phyloP scores from a whole-genome alignment of 1,284 basidiomycete genomes.

The Xerocomus nothofagi region DNA sequence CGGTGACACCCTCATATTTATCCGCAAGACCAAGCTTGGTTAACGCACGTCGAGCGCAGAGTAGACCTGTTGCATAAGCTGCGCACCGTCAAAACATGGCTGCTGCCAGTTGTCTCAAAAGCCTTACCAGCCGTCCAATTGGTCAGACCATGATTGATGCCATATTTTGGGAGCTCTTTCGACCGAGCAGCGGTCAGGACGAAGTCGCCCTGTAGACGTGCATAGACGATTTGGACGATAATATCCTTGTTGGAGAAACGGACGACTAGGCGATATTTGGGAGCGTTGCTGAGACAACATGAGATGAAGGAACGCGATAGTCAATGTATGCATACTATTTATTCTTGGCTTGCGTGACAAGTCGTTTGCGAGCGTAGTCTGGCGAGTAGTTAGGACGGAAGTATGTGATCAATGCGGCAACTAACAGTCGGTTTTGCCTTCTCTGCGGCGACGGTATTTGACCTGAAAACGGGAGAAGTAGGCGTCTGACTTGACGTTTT shows the following conservation, averaged over 20 bases:
- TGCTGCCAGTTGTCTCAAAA: neutral
- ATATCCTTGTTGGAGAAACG: slow-evolving; percentile 95
- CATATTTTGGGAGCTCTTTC: slow-evolving; percentile 92
- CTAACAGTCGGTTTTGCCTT: slow-evolving; percentile 98
- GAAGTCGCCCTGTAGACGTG: slow-evolving; percentile 97
- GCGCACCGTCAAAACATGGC: slow-evolving; percentile 3
- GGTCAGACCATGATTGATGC: slow-evolving; percentile 97
- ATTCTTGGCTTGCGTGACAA: slow-evolving; percentile 99
- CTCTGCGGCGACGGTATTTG: slow-evolving; percentile 92
- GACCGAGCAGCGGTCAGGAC: slow-evolving; percentile 88
- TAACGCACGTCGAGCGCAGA: slow-evolving; percentile 92
- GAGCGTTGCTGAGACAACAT: slow-evolving; percentile 69
- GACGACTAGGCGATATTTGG: slow-evolving; percentile 98
- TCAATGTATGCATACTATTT: slow-evolving; percentile 74
- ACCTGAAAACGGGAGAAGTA: slow-evolving; percentile 99
- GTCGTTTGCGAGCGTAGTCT: slow-evolving; percentile 97
- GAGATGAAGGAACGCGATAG: neutral
- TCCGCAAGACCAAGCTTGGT: slow-evolving; percentile 96
- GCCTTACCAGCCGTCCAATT: slow-evolving; percentile 92
- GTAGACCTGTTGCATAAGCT: slow-evolving; percentile 98
- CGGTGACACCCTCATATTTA: slow-evolving; percentile 96
- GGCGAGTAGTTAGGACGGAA: slow-evolving; percentile 15
- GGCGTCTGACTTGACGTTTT: slow-evolving; percentile 84
- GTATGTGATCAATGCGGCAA: slow-evolving; percentile 8
- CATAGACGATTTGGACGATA: slow-evolving; percentile 93